Evolutionary conservation across 805 yeast species (phyloP).

Genomic region (Isabelozyma gotoi): DNA sequence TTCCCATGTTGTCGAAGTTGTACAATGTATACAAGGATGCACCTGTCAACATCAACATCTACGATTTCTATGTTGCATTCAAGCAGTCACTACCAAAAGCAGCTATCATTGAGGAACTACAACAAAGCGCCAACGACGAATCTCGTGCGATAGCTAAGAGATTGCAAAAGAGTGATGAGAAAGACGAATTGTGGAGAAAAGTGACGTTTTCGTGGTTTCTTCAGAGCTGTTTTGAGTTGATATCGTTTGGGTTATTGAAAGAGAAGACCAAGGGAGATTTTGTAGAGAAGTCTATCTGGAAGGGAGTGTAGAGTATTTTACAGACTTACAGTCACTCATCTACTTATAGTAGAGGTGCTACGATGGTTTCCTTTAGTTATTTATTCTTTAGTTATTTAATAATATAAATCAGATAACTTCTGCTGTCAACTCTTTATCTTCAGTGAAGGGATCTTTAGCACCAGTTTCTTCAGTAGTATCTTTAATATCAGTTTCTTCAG

Average conservation of each 20-base stretch:
- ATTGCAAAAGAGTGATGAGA: slow-evolving; percentile 10
- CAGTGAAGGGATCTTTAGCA: slow-evolving; percentile 1
- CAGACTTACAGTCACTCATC: neutral
- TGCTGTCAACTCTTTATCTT: slow-evolving; percentile 9
- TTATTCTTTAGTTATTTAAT: too few relatives aligned
- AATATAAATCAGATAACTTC: too few relatives aligned
- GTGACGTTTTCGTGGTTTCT: slow-evolving; percentile 69
- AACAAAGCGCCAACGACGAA: slow-evolving; percentile 4
- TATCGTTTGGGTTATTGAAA: slow-evolving; percentile 65
- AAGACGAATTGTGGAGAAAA: slow-evolving; percentile 57
- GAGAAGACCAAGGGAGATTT: slow-evolving; percentile 63
- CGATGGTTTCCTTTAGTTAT: too few relatives aligned
- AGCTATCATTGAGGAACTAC: slow-evolving; percentile 18
- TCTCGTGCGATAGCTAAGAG: slow-evolving; percentile 13
- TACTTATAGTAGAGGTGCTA: too few relatives aligned
- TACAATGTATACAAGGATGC: slow-evolving; percentile 80
- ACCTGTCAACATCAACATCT: slow-evolving; percentile 62
- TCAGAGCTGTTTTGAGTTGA: slow-evolving; percentile 70
- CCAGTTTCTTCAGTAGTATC: too few relatives aligned
- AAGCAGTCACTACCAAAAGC: slow-evolving; percentile 42
- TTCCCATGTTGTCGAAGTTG: slow-evolving; percentile 55
- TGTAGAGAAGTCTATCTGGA: slow-evolving; percentile 73
- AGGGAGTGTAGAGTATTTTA: slow-evolving; percentile 44
- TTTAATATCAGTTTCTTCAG: too few relatives aligned
- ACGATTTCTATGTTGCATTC: slow-evolving; percentile 66